Base-by-base conservation (phyloP, 2,329 filamentous ascomycete species). In the Aspergillus sp. region DNA sequence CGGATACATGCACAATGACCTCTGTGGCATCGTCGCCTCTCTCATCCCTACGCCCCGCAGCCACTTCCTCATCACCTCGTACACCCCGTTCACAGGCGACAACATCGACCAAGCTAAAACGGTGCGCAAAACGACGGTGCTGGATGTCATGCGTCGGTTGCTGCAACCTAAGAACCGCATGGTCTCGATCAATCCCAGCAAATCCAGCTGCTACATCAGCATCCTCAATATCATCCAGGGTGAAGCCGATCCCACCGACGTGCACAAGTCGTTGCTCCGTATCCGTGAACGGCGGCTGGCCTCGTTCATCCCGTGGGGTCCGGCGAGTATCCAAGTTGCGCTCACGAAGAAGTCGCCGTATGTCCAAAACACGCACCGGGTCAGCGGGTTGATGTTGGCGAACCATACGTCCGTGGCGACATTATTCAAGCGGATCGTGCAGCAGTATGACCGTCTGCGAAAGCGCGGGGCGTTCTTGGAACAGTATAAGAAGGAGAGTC, bases 1-100 rank as follows among this genome's bases (percentile, higher is more conserved):
- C 1, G 94, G 94, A 36, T 99, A 99, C 76, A 99, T 99, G 94
- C 94, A 99, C 79, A 99, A 99, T 73, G 94, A 99, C 69, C 86
- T 99, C 14, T 92, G 96, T 67, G 94, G 93, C 73, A 97, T 99
- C 64, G 82, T 99, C 52, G 94, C 95, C 20, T 95, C 91, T 17
- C 82, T 99, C 40, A 97, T 99, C 56, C 94, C 94, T 1, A 99
- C 93, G 0, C 95, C 94, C 9, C 87, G 94, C 62, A 96, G 92
- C 69, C 95, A 99, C 76, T 99, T 99, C 82, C 81, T 99, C 53
- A 95, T 96, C 85, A 99, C 94, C 4, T 90, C 93, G 41, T 99
- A 99, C 77, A 99, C 94, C 0, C 94, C 94, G 5, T 99, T 99
- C 68, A 97, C 94, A 0, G 90, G 91, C 55, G 90, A 96, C 69